Evolutionary conservation across 371 early-diverging fungal species (phyloP).

Genomic region (Mucor irregularis): DNA sequence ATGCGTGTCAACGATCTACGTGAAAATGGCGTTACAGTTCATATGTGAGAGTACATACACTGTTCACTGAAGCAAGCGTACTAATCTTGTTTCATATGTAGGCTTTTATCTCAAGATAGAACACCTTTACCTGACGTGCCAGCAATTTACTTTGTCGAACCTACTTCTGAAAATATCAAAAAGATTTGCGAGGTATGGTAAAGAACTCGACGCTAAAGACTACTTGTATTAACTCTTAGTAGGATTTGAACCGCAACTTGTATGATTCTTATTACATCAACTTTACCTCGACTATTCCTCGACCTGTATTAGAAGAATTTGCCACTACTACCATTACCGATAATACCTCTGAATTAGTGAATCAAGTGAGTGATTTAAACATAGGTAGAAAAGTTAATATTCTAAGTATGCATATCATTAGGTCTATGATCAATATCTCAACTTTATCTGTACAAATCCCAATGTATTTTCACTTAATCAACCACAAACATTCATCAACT

Average conservation of each 20-base stretch:
- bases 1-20: constrained; percentile 96
- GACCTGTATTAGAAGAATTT: constrained; percentile 92
- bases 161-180: constrained; percentile 83
- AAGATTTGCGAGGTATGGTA: constrained; percentile 70
- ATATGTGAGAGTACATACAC: constrained; percentile 70
- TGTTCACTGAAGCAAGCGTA: not conserved
- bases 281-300: constrained; percentile 87
- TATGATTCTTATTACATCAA: constrained; percentile 97
- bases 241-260: constrained; percentile 89
- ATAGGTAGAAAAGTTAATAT: too few species aligned
- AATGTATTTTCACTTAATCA: constrained; percentile 96
- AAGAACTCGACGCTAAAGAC: not conserved
- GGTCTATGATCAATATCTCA: constrained; percentile 97
- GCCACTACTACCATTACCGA: constrained; percentile 78
- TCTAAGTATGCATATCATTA: constrained; percentile 8
- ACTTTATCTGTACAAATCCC: constrained; percentile 90
- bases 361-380: constrained; percentile 58
- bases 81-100: constrained; percentile 17
- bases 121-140: constrained; percentile 94
- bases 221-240: too few species aligned
- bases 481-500: constrained; percentile 71
- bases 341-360: constrained; percentile 73
- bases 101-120: constrained; percentile 78
- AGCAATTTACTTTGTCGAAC: constrained; percentile 97
- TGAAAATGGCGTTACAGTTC: constrained; percentile 97